phyloP scores from a whole-genome alignment of 495 filamentous ascomycete genomes.

The Gamarada debralockiae region DNA sequence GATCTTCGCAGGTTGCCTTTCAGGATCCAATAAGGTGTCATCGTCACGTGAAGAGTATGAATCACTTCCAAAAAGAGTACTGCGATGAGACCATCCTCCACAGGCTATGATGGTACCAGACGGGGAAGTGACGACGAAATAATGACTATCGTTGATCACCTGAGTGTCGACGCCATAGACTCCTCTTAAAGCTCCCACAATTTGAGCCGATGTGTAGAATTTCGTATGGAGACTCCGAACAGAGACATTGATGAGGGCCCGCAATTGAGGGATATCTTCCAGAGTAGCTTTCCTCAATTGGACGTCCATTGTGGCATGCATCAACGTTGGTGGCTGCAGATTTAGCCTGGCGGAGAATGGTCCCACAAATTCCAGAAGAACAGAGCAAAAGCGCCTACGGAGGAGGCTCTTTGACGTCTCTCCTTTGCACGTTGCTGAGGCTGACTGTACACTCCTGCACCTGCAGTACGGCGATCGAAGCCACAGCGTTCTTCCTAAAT shows the following conservation, averaged over 20 bases:
- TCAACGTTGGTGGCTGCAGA: no score
- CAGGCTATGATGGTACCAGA: neutral
- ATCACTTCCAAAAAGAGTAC: constrained; percentile 7
- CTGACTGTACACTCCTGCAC: no score
- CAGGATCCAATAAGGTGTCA: constrained; percentile 3
- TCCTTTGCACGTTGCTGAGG: no score
- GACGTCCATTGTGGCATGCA: neutral
- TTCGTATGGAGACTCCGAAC: constrained; percentile 8
- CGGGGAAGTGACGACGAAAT: constrained; percentile 2
- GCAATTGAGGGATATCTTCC: constrained; percentile 6
- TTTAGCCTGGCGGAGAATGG: no score
- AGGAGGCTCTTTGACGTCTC: no score
- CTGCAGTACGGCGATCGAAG: no score
- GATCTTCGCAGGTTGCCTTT: constrained; percentile 10
- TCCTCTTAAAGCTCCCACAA: neutral
- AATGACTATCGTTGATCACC: constrained; percentile 5
- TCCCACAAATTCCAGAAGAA: no score
- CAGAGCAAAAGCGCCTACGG: no score
- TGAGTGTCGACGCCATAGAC: constrained; percentile 10
- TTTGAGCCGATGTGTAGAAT: constrained; percentile 3
- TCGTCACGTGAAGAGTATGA: constrained; percentile 4
- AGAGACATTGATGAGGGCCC: constrained; percentile 7
- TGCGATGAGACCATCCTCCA: constrained; percentile 14
- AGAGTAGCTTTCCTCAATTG: constrained; percentile 1
- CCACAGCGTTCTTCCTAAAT: no score